Conservation (phyloP, 2,329 filamentous ascomycete genomes). For the Diplodia seriata region DNA sequence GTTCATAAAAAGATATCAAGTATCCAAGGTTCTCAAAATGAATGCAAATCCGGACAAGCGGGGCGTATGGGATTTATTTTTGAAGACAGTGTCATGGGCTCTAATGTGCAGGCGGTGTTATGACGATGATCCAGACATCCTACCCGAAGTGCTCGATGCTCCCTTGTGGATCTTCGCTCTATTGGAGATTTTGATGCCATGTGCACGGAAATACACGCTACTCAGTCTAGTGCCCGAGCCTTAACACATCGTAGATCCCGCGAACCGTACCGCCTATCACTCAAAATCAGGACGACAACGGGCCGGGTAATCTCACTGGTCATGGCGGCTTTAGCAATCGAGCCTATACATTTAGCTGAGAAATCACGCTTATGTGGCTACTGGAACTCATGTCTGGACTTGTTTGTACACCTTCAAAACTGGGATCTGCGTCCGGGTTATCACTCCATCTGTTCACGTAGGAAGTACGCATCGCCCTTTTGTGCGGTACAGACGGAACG, state of each 20-base stretch:
- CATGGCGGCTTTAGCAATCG: no score
- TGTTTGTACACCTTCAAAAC: no score
- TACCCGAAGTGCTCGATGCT: neutral
- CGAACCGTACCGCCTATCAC: neutral
- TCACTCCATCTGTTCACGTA: no score
- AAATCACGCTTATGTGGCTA: no score
- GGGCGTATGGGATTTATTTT: constrained; percentile 30
- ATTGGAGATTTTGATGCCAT: neutral
- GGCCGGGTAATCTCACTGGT: neutral
- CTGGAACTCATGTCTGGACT: no score
- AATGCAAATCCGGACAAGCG: constrained; percentile 32
- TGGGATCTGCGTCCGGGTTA: no score
- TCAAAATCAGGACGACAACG: neutral
- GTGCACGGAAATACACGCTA: neutral
- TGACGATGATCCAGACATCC: neutral
- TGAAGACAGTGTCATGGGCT: constrained; percentile 18
- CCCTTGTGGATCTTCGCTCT: neutral
- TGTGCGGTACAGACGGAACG: no score
- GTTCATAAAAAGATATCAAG: constrained; percentile 32
- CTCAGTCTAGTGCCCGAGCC: neutral
- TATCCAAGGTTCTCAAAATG: constrained; percentile 34
- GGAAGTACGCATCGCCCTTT: no score
- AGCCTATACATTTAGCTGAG: no score
- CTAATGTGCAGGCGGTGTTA: constrained; percentile 16
- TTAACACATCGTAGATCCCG: neutral